Evolutionary conservation across 2,329 filamentous ascomycete species (phyloP).

Genomic region (Scedosporium aurantiacum): DNA sequence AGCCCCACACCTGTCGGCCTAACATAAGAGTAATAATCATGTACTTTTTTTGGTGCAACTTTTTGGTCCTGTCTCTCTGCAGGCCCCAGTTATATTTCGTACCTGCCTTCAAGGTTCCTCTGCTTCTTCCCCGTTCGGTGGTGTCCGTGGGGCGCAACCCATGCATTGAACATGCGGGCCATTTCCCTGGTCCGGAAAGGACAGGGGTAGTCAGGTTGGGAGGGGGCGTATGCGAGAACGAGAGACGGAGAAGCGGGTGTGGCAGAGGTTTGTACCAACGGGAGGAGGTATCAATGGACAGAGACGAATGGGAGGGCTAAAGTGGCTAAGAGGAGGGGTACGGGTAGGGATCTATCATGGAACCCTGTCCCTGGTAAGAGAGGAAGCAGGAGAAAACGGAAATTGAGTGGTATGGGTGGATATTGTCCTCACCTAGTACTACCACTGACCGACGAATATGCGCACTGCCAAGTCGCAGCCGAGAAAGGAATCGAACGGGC

Average conservation of each 20-base stretch:
- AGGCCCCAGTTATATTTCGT: too few relatives aligned
- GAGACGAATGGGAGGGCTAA: not conserved
- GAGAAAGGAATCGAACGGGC: not conserved
- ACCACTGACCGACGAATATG: not conserved
- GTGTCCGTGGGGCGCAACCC: slow-evolving; percentile 7
- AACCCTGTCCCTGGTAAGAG: slow-evolving; percentile 3
- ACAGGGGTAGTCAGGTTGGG: not conserved
- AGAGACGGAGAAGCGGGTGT: not conserved
- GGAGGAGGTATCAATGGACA: not conserved
- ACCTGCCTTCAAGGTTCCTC: not conserved
- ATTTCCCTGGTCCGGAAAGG: slow-evolving; percentile 5
- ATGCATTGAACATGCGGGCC: slow-evolving; percentile 3
- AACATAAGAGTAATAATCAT: not conserved
- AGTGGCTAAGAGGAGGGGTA: not conserved
- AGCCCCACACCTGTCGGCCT: not conserved
- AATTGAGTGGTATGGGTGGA: not conserved
- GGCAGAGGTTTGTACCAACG: not conserved
- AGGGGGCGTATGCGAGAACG: not conserved
- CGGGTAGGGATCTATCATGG: not conserved
- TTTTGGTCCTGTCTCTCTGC: too few relatives aligned
- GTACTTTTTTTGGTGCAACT: too few relatives aligned
- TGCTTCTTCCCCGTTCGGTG: not conserved
- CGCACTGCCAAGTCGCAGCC: not conserved
- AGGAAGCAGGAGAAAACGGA: not conserved
- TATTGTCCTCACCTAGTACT: not conserved